Conservation (phyloP, 2,329 filamentous ascomycete genomes). For the Pseudocercospora fijiensis region DNA sequence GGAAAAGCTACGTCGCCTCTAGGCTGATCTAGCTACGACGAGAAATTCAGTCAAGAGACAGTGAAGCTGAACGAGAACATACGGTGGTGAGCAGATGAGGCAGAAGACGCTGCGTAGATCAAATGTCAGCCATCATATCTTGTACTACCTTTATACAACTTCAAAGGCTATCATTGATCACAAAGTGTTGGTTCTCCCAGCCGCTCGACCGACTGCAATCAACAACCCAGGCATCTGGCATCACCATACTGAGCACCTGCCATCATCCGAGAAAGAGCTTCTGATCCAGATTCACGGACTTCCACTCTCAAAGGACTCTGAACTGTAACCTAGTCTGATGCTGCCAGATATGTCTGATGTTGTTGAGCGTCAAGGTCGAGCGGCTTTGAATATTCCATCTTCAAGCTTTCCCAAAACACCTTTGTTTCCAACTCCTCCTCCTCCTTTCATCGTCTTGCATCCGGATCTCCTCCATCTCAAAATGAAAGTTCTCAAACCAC, state of each 20-base stretch:
- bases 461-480: neutral
- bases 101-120: no score
- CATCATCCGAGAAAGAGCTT: neutral
- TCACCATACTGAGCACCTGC: neutral
- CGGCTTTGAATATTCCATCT: neutral
- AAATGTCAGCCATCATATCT: neutral
- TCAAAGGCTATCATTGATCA: no score
- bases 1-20: neutral
- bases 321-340: neutral
- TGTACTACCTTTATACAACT: neutral
- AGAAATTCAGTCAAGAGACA: neutral
- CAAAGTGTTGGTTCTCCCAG: neutral
- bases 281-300: neutral
- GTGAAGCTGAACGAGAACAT: no score
- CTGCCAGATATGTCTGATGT: neutral
- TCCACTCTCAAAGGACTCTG: neutral
- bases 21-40: neutral
- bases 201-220: neutral
- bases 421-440: neutral
- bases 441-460: neutral
- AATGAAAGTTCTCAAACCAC: neutral
- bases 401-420: neutral
- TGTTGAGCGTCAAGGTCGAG: neutral
- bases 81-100: no score
- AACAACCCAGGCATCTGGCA: neutral